Conservation (phyloP, 148 eudicot species). For the Polygonum maritimum region DNA sequence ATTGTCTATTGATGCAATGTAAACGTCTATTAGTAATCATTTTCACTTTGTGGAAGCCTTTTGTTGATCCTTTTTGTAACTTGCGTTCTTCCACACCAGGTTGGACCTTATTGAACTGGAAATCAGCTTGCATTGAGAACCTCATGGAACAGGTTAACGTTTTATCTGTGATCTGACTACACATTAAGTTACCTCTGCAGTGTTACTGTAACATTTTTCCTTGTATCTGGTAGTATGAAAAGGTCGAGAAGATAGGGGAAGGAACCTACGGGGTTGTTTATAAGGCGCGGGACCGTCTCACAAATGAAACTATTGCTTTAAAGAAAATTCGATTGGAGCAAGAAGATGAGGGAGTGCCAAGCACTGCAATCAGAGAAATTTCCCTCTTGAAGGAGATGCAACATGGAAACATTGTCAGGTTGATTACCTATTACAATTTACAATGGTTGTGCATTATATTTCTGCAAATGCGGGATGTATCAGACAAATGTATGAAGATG, state of each 20-base stretch:
- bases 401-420: conserved; percentile 92
- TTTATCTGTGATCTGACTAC: neutral
- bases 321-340: conserved; percentile 94
- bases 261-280: conserved; percentile 97
- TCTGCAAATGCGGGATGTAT: neutral
- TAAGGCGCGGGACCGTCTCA: conserved; percentile 70
- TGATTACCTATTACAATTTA: neutral
- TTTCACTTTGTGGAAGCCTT: neutral
- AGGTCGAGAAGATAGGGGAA: conserved; percentile 97
- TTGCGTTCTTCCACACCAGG: neutral
- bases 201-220: neutral
- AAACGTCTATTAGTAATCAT: neutral
- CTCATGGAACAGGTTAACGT: conserved; percentile 13
- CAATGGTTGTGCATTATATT: neutral
- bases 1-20: neutral
- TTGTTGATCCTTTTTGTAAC: neutral
- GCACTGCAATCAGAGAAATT: conserved; percentile 95
- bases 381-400: conserved; percentile 98
- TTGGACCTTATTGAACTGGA: neutral
- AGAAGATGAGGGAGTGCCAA: conserved; percentile 98
- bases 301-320: conserved; percentile 87
- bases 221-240: conserved; percentile 56
- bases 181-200: neutral
- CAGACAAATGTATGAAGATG: neutral
- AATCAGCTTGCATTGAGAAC: neutral